Base-by-base conservation (phyloP, 768 basidiomycete genomes). In the Lactifluus piperatus region DNA sequence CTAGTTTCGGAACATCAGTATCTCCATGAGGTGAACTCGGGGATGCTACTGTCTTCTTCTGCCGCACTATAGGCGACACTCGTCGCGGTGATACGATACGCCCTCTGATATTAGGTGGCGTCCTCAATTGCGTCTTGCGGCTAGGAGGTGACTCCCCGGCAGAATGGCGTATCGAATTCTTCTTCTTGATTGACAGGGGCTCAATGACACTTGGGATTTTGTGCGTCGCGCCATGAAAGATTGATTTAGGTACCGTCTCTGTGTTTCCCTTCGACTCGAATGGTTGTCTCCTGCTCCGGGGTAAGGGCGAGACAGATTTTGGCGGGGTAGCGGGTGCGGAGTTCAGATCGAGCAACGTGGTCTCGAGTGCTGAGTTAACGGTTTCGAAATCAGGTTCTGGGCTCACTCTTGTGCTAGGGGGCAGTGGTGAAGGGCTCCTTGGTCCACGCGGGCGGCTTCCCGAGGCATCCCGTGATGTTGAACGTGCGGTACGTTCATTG, bases 131-230 rank as follows among this genome's bases (percentile, higher is more conserved):
- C 46, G 62, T 64, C 70, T 66, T 74, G 58, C 67, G 68, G 13
- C 62, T 66, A 63, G 57, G 66, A 59, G 71, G 74, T 39, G 75
- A 76, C 39, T 74, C 65, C 48, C 70, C 72, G 6, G 76, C 72
- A 24, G 73, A 70, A 47, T 71, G 74, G 36, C 83, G 80, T 27
- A 82, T 75, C 7, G 88, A 88, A 5, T 79, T 75, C 70, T 89
- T 91, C 76, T 93, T 91, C 77, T 85, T 90, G 70, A 93, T 92
- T 2, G 85, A 87, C 59, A 93, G 74, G 7, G 90, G 90, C 66
- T 89, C 88, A 22, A 91, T 77, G 26, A 72, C 73, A 36, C 73
- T 76, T 32, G 77, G 71, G 26, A 73, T 57, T 53, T 66, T 71
- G 57, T 73, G 65, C 37, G n/a, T n/a, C n/a, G 32, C n/a, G 34